phyloP scores from a whole-genome alignment of 192 early-diverging fungal species.

The Rhizophagus clarus region DNA sequence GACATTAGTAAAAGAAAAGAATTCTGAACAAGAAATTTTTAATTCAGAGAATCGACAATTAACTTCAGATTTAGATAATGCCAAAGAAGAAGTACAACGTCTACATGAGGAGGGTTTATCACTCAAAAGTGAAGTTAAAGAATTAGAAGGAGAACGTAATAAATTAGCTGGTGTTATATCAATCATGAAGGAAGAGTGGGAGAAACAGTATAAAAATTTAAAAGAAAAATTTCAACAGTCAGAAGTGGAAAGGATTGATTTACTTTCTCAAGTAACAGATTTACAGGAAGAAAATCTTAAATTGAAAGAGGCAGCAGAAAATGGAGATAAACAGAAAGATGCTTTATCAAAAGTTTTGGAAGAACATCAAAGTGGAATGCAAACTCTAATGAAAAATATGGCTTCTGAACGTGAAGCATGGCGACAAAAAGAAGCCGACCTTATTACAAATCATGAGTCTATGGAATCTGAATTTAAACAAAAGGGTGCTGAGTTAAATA shows the following conservation, averaged over 20 bases:
- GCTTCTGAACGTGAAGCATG: slow-evolving; percentile 8
- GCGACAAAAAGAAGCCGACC: neutral
- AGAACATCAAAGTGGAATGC: slow-evolving; percentile 11
- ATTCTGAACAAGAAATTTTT: neutral
- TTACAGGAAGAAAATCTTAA: slow-evolving; percentile 15
- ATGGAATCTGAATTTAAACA: neutral
- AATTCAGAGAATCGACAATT: neutral
- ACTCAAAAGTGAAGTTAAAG: neutral
- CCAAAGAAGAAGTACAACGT: neutral
- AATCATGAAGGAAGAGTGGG: slow-evolving; percentile 20
- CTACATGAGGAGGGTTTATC: neutral
- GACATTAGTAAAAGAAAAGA: slow-evolving; percentile 2
- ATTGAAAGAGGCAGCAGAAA: neutral
- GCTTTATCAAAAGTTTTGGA: slow-evolving; percentile 2
- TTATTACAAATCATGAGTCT: neutral
- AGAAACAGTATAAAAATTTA: slow-evolving; percentile 5
- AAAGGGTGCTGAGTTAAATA: neutral
- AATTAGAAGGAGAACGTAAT: slow-evolving; percentile 7
- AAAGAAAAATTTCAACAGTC: neutral
- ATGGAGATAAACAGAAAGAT: neutral
- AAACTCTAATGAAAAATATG: slow-evolving; percentile 18
- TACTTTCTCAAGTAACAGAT: neutral
- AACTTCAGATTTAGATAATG: neutral
- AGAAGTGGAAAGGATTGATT: neutral
- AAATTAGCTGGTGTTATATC: neutral